phyloP scores from a whole-genome alignment of 2,329 filamentous ascomycete genomes.

The Neophaeococcomyces mojaviensis region DNA sequence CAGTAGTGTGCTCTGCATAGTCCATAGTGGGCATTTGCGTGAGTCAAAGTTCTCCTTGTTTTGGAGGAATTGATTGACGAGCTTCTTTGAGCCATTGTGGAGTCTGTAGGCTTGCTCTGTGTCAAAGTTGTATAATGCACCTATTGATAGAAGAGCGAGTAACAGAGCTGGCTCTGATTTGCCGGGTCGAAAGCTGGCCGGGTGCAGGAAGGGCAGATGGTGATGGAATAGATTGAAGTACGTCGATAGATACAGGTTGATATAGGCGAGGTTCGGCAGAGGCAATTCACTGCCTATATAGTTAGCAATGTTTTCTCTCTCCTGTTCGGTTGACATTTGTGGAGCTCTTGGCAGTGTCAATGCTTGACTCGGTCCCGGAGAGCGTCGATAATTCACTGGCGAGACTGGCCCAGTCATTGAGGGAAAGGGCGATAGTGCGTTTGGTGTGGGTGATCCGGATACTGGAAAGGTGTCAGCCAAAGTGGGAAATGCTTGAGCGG shows the following conservation, averaged over 20 bases:
- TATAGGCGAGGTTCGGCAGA: slow-evolving; percentile 66
- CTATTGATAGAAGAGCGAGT: slow-evolving; percentile 86
- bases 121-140: slow-evolving; percentile 92
- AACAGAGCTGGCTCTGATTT: slow-evolving; percentile 74
- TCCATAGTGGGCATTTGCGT: slow-evolving; percentile 93
- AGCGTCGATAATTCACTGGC: slow-evolving; percentile 61
- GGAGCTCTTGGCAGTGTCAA: slow-evolving; percentile 63
- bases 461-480: slow-evolving; percentile 65
- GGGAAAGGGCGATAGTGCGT: slow-evolving; percentile 65
- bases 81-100: slow-evolving; percentile 93
- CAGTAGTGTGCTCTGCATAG: slow-evolving; percentile 91
- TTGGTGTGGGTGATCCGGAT: slow-evolving; percentile 62
- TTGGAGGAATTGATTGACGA: slow-evolving; percentile 93
- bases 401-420: slow-evolving; percentile 61
- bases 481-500: slow-evolving; percentile 61
- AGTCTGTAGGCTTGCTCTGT: slow-evolving; percentile 95
- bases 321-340: slow-evolving; percentile 74
- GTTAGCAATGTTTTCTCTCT: slow-evolving; percentile 78
- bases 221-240: slow-evolving; percentile 98
- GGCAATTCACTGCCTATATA: slow-evolving; percentile 84
- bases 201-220: slow-evolving; percentile 90
- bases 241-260: slow-evolving; percentile 89
- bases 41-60: slow-evolving; percentile 99
- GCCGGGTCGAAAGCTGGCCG: slow-evolving; percentile 77
- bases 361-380: slow-evolving; percentile 60